phyloP scores from a whole-genome alignment of 2,329 filamentous ascomycete genomes.

The Periglandula ipomoeae region DNA sequence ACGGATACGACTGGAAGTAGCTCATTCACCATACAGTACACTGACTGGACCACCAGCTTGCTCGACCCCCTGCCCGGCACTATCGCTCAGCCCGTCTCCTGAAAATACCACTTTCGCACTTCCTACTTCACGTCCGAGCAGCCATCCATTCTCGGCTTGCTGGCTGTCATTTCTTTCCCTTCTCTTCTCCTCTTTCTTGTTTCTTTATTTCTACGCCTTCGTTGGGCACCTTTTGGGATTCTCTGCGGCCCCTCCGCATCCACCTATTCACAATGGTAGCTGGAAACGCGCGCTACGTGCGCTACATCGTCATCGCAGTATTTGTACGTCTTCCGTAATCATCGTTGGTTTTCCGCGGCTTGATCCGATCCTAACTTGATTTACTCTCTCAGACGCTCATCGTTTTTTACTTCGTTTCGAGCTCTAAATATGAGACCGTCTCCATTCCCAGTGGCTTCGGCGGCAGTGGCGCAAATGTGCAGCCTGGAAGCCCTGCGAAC shows the following conservation, averaged over 20 bases:
- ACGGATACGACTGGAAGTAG: no score
- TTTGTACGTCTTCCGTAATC: constrained; percentile 64
- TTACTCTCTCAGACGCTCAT: constrained; percentile 43
- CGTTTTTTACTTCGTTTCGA: constrained; percentile 75
- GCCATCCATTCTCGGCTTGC: neutral
- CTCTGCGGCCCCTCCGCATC: neutral
- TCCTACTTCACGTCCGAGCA: neutral
- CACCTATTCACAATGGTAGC: constrained; percentile 44
- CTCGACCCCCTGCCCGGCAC: no score
- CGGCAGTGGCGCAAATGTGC: neutral
- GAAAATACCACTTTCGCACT: neutral
- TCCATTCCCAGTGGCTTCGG: constrained; percentile 11
- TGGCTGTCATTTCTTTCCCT: neutral
- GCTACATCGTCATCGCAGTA: constrained; percentile 72
- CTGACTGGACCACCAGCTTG: no score
- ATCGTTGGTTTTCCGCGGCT: no score
- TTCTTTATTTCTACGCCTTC: neutral
- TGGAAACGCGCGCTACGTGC: constrained; percentile 64
- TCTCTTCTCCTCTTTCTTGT: neutral
- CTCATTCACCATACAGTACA: no score
- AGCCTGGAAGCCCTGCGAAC: neutral
- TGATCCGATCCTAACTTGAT: neutral
- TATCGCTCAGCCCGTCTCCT: neutral
- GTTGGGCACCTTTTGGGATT: neutral
- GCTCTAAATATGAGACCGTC: constrained; percentile 38